Evolutionary conservation across 2,329 filamentous ascomycete genomes (phyloP).

Genomic region (Fusarium piperis): DNA sequence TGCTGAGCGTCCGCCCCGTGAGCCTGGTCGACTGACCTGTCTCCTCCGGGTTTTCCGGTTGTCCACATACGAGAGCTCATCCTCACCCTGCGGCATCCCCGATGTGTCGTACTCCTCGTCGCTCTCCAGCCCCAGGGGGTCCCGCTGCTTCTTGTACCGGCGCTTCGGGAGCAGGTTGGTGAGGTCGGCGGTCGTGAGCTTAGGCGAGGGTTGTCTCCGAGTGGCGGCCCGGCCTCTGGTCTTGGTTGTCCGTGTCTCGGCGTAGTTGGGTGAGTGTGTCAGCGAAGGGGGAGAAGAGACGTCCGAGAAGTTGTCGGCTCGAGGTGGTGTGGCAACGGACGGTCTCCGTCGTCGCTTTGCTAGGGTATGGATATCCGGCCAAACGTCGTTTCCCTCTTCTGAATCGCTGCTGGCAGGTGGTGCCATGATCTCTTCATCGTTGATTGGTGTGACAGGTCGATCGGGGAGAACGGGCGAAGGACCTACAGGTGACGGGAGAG

Average conservation of each 20-base stretch:
- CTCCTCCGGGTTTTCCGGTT: constrained; percentile 48
- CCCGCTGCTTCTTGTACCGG: constrained; percentile 53
- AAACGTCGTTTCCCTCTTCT: constrained; percentile 54
- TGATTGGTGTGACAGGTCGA: constrained; percentile 55
- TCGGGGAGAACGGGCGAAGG: constrained; percentile 38
- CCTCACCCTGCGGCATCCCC: constrained; percentile 62
- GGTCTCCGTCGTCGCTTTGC: constrained; percentile 57
- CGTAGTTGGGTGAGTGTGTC: constrained; percentile 71
- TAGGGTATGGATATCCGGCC: constrained; percentile 63
- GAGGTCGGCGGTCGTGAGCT: constrained; percentile 64
- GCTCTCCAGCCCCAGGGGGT: constrained; percentile 53
- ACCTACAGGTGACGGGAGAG: constrained; percentile 49
- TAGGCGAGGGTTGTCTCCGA: constrained; percentile 50
- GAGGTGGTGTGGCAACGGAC: constrained; percentile 50
- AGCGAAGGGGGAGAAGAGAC: constrained; percentile 72
- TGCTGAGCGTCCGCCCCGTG: constrained; percentile 39
- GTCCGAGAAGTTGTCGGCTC: constrained; percentile 58
- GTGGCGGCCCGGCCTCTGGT: constrained; percentile 45
- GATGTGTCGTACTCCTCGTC: constrained; percentile 61
- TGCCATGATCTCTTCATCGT: constrained; percentile 61
- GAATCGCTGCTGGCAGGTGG: constrained; percentile 65
- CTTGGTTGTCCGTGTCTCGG: constrained; percentile 40
- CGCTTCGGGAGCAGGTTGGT: constrained; percentile 64
- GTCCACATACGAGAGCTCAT: constrained; percentile 63
- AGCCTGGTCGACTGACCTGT: constrained; percentile 44